Evolutionary conservation across 305 asterid genomes (phyloP), one percentile per base, ranked within the genome.

Genomic region (Salvia sclarea): DNA sequence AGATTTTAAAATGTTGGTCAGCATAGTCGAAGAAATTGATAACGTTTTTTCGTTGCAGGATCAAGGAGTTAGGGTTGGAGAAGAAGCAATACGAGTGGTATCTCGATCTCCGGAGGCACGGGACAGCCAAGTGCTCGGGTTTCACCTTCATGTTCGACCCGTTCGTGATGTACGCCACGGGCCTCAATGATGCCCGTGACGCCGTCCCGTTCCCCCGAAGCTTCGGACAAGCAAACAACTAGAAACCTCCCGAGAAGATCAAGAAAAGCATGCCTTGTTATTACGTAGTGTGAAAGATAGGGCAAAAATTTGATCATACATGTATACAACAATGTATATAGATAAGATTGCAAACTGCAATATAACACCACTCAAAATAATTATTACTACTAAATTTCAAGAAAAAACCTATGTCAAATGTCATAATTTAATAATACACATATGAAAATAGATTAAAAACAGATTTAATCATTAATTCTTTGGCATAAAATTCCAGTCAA

Each of bases 141-240:
- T 85, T 91, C 76, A 80, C 84, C 72, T 75, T 91, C 43, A 61
- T 74, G 81, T 77, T 94, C 13, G 96, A 94, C 68, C 78, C 84
- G 0, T 74, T 89, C 73, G 84, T 91, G 69, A 95, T 91, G 24
- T 86, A 69, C 38, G 93, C 96, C 41, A 91, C 96, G 9, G 96
- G 96, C 31, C 94, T 91, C 75, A 87, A 83, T 52, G 95, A 94
- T 84, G 81, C 81, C 61, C 84, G 86, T 84, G 99, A 94, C 64
- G 96, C 82, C 6, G 86, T 84, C 47, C 95, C 99, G 14, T 91
- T 91, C 70, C 92, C 96, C 47, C 72, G 95, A 75, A 88, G 95
- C 67, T 70, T 47, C n/a, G 87, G 95, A 76, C 81, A 78, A 71
- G 82, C 78, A 56, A 74, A 66, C 66, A 84, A 83, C 61, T 92